Evolutionary conservation across 148 eudicot species (phyloP).

Genomic region (Rhododendron henanense): DNA sequence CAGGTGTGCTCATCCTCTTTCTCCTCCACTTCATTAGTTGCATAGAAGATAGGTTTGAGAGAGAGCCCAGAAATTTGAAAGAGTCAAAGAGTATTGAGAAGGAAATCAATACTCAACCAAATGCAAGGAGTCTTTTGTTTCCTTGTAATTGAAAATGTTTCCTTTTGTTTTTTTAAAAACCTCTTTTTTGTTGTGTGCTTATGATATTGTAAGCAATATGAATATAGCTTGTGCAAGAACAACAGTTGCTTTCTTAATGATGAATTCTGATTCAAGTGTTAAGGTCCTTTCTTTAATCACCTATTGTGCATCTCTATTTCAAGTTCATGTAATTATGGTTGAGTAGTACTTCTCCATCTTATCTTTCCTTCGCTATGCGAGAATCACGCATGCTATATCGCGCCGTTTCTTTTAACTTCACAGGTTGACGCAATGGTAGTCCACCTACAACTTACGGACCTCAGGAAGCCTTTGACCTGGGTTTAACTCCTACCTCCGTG

Average conservation of each 20-base stretch:
- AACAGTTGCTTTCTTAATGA: neutral
- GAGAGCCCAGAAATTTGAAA: constrained; percentile 6
- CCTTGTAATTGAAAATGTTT: neutral
- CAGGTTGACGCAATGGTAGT: neutral
- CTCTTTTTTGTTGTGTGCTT: constrained; percentile 18
- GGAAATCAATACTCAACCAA: constrained; percentile 2
- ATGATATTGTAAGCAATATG: constrained; percentile 30
- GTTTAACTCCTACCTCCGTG: too few relatives aligned
- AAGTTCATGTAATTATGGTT: neutral
- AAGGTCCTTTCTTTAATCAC: neutral
- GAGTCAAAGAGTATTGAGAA: constrained; percentile 14
- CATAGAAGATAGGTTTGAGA: constrained; percentile 18
- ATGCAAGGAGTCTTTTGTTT: constrained; percentile 4
- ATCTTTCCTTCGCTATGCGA: too few relatives aligned
- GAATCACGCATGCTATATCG: neutral
- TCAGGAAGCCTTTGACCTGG: too few relatives aligned
- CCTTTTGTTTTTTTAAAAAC: constrained; percentile 17
- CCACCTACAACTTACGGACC: too few relatives aligned
- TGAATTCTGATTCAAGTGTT: neutral
- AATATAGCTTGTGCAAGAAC: constrained; percentile 21
- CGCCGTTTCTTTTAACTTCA: neutral
- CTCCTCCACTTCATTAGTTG: constrained; percentile 52
- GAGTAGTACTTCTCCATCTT: neutral
- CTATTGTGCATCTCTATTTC: neutral
- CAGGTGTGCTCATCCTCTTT: constrained; percentile 96